Conservation (phyloP, 768 basidiomycete species). For the Mycena leptocephala region DNA sequence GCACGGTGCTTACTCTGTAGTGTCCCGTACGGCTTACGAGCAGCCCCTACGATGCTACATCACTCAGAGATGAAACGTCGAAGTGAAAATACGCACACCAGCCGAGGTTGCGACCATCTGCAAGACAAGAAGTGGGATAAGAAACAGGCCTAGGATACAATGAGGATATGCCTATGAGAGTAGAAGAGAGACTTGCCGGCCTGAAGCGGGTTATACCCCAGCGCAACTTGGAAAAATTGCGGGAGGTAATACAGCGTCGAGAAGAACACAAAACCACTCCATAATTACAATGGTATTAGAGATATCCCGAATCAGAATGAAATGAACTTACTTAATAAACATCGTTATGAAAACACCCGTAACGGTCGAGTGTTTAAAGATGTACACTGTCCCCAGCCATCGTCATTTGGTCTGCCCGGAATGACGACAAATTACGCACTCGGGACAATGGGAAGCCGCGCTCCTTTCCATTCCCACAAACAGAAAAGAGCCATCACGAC, state of each 20-base stretch:
- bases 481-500: conserved; percentile 72
- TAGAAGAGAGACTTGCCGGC: conserved; percentile 44
- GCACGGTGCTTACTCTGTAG: conserved; percentile 61
- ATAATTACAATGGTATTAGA: conserved; percentile 18
- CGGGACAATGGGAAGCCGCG: conserved; percentile 81
- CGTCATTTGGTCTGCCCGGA: background rate
- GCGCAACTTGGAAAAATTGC: conserved; percentile 82
- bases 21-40: conserved; percentile 76
- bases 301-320: background rate
- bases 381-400: conserved; percentile 69
- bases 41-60: conserved; percentile 62
- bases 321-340: conserved; percentile 70
- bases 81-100: conserved; percentile 54
- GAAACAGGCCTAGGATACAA: conserved; percentile 63
- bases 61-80: background rate
- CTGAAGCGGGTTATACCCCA: conserved; percentile 77
- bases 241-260: conserved; percentile 82
- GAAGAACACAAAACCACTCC: conserved; percentile 74
- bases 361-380: conserved; percentile 79
- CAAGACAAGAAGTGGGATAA: conserved; percentile 79
- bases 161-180: background rate
- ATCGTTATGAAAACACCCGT: conserved; percentile 79
- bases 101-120: conserved; percentile 74
- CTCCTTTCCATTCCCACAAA: conserved; percentile 82
- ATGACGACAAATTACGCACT: conserved; percentile 57